Base-by-base conservation (phyloP, 1,284 basidiomycete species). In the Irpex sp. region DNA sequence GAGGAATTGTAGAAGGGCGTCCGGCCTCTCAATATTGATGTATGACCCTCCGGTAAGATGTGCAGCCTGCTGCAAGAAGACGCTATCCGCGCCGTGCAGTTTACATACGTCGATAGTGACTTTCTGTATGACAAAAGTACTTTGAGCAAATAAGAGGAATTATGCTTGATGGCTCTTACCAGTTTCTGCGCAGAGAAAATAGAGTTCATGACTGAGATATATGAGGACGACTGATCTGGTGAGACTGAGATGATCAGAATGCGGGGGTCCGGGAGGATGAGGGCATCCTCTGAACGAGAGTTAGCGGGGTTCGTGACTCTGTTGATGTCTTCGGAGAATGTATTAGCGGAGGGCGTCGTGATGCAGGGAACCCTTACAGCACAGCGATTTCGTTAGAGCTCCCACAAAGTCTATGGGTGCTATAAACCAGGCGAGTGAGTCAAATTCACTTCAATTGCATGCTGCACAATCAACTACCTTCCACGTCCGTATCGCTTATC, bases 141-240 rank as follows among this genome's bases (percentile, higher is more conserved):
- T 28, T 28, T 59, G 57, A 28, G 18, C 39, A 42, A 9, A 28
- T 28, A 3, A 5, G 28, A 28, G 28, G 28, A 4, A 28, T 5
- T 28, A 28, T 5, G 5, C 4, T 63, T 18, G 55, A 39, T 23
- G 18, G 47, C 35, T 76, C 85, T 68, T 65, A 91, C 94, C 61
- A 94, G 82, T 77, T 99, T 99, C 74, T 99, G 97, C 1, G 97
- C 97, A 3, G 95, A 96, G 77, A 99, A 99, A 58, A 99, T 98
- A 61, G 94, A 91, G 73, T 99, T 99, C 97, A 99, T 99, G 73
- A 99, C 87, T 10, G 96, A 93, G 58, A 99, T 96, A 74, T 96
- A 96, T 33, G 93, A 91, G 1, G 88, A 84, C 6, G 92, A 90
- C 16, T 90, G 81, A 74, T 95, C 91, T 2, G 92, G 92, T 0